phyloP scores from a whole-genome alignment of 2,329 filamentous ascomycete genomes.

The Ambrosiella xylebori region DNA sequence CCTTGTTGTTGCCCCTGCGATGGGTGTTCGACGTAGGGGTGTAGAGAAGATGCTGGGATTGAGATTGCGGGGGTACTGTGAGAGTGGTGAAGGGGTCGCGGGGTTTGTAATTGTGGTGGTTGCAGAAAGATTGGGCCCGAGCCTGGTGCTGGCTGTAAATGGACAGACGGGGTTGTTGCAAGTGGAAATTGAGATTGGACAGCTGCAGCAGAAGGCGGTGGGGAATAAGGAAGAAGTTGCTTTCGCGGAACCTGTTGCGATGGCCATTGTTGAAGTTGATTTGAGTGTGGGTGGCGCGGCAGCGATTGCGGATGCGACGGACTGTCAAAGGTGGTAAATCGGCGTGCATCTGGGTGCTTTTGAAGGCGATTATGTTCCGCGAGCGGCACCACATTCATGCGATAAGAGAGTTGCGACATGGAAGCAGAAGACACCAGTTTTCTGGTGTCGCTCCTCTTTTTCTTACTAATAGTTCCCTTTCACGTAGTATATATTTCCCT shows the following conservation, averaged over 20 bases:
- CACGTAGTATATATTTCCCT: background rate
- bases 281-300: background rate
- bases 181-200: background rate
- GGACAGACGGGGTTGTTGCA: background rate
- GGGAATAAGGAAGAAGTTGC: background rate
- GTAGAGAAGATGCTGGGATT: background rate
- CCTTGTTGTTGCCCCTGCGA: background rate
- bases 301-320: background rate
- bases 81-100: constrained; percentile 7
- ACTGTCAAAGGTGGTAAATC: constrained; percentile 4
- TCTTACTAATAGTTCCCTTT: background rate
- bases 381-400: constrained; percentile 3
- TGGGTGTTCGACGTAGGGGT: background rate
- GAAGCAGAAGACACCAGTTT: background rate
- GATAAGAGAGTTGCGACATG: constrained; percentile 10
- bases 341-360: constrained; percentile 6
- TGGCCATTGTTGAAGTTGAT: background rate
- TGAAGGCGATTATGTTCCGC: background rate
- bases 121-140: background rate
- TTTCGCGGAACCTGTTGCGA: background rate
- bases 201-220: background rate
- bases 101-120: background rate
- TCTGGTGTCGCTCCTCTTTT: constrained; percentile 1
- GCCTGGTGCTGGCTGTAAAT: background rate
- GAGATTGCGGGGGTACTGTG: constrained; percentile 11